phyloP scores from a whole-genome alignment of 192 early-diverging fungal species.

The Pilobolus umbonatus region DNA sequence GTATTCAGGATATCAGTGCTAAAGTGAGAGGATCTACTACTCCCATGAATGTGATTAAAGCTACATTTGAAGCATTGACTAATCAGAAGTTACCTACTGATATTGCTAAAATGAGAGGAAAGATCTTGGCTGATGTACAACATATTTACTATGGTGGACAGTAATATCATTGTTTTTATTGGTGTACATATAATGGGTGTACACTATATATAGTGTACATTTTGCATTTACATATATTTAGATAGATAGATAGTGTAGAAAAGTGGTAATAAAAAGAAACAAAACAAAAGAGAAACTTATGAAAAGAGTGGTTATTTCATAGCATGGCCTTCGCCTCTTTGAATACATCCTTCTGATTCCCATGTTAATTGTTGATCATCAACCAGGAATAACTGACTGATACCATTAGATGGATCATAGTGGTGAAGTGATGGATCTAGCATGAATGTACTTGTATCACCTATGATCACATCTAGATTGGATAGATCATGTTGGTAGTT shows the following conservation, averaged over 20 bases:
- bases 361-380: neutral
- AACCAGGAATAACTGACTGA: slow-evolving; percentile 4
- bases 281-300: neutral
- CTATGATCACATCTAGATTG: no score
- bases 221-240: neutral
- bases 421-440: neutral
- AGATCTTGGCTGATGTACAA: slow-evolving; percentile 86
- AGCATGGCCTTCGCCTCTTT: slow-evolving; percentile 14
- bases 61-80: slow-evolving; percentile 84
- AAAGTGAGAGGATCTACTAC: slow-evolving; percentile 92
- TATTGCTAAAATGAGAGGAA: slow-evolving; percentile 82
- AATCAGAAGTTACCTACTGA: slow-evolving; percentile 79
- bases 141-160: slow-evolving; percentile 78
- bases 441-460: no score
- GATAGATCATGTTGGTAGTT: no score
- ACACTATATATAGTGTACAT: no score
- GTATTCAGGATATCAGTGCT: slow-evolving; percentile 86
- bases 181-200: no score
- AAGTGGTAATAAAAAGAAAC: neutral
- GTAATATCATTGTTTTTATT: no score
- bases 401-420: slow-evolving; percentile 9
- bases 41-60: slow-evolving; percentile 98
- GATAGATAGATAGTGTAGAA: neutral
- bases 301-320: slow-evolving; percentile 16
- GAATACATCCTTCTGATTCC: slow-evolving; percentile 2